Evolutionary conservation across 495 filamentous ascomycete species (phyloP).

Genomic region (Trichoderma asperelloides): DNA sequence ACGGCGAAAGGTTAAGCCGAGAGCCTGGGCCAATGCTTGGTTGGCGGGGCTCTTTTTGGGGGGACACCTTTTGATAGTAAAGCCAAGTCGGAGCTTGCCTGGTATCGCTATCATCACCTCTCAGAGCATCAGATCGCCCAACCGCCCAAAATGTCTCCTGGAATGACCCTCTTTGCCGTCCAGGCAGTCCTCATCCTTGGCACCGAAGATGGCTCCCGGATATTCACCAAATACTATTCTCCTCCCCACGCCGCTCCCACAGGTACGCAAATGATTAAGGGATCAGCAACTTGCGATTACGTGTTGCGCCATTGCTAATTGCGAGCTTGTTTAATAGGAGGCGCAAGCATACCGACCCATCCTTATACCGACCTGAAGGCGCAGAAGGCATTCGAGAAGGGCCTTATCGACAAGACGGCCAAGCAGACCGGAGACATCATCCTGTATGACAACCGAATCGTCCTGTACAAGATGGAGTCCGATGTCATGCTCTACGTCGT

Average conservation of each 20-base stretch:
- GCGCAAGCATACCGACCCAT: slow-evolving; percentile 32
- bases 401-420: slow-evolving; percentile 87
- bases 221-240: slow-evolving; percentile 94
- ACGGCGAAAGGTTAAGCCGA: neutral
- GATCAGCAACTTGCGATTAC: slow-evolving; percentile 4
- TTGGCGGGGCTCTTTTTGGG: slow-evolving; percentile 1
- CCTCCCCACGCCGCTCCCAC: slow-evolving; percentile 65
- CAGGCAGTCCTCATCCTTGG: slow-evolving; percentile 88
- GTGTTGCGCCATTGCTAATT: slow-evolving; percentile 3
- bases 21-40: neutral
- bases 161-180: slow-evolving; percentile 82
- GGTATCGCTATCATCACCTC: slow-evolving; percentile 1
- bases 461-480: slow-evolving; percentile 95
- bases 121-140: neutral
- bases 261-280: slow-evolving; percentile 16
- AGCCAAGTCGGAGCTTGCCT: neutral
- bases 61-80: slow-evolving; percentile 3
- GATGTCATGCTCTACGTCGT: slow-evolving; percentile 98
- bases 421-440: slow-evolving; percentile 94
- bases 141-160: slow-evolving; percentile 32
- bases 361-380: slow-evolving; percentile 87
- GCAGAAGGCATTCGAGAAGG: slow-evolving; percentile 94
- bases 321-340: neutral
- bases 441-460: slow-evolving; percentile 87
- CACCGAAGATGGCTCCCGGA: slow-evolving; percentile 76